A percentile compares a stretch with the other conserved stretches of the same genome.
Evolutionary conservation across 169 alveolate genomes (phyloP).

Genomic region (Plasmodium inui): DNA sequence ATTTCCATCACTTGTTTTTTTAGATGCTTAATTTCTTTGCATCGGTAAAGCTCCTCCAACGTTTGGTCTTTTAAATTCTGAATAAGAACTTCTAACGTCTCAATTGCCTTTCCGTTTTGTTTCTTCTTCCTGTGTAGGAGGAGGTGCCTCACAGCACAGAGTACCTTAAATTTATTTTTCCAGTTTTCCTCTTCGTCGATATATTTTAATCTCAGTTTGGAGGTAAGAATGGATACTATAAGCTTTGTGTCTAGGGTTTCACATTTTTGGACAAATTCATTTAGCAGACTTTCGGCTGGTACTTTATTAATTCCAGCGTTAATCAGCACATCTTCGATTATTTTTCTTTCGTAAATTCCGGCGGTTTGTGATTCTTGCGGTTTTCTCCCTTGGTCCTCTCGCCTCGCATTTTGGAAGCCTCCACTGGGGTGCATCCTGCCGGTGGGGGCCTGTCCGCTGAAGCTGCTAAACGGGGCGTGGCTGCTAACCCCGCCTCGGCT

Average conservation of each 20-base stretch:
- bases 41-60: constrained; percentile 34
- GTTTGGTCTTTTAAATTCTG: constrained; percentile 49
- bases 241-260: constrained; percentile 58
- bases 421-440: background rate
- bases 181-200: constrained; percentile 45
- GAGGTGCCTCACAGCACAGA: constrained; percentile 31
- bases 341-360: constrained; percentile 46
- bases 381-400: background rate
- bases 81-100: constrained; percentile 26
- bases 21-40: constrained; percentile 69
- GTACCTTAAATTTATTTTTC: constrained; percentile 52
- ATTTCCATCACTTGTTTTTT: constrained; percentile 49
- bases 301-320: constrained; percentile 46
- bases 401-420: background rate
- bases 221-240: constrained; percentile 41
- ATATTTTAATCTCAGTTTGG: constrained; percentile 15
- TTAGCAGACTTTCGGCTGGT: constrained; percentile 39
- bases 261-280: constrained; percentile 64
- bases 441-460: background rate
- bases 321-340: constrained; percentile 37
- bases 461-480: background rate
- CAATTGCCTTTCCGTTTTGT: constrained; percentile 27
- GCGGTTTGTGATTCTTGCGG: constrained; percentile 36
- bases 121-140: constrained; percentile 25
- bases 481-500: no score